phyloP scores from a whole-genome alignment of 2,329 filamentous ascomycete genomes.

The Piedraia hortae region DNA sequence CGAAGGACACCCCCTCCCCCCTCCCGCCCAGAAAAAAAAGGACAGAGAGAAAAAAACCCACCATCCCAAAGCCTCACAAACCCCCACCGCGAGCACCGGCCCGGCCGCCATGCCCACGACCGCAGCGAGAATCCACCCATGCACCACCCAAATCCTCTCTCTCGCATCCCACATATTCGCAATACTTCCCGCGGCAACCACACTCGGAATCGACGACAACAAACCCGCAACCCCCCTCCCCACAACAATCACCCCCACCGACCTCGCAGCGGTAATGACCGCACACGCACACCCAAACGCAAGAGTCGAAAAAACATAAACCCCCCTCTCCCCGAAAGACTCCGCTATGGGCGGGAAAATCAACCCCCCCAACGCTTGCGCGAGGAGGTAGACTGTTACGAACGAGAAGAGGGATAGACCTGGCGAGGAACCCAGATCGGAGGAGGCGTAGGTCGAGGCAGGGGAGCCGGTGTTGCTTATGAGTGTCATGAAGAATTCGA shows the following conservation, averaged over 20 bases:
- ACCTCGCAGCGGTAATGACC: slow-evolving; percentile 11
- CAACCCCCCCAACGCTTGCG: slow-evolving; percentile 15
- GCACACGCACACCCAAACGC: slow-evolving; percentile 13
- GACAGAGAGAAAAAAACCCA: too few relatives aligned
- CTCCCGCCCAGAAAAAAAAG: too few relatives aligned
- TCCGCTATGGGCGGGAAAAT: slow-evolving; percentile 16
- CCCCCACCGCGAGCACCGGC: slow-evolving; percentile 1
- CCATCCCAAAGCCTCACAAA: slow-evolving; percentile 3
- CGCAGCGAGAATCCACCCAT: slow-evolving; percentile 1
- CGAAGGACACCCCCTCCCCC: too few relatives aligned
- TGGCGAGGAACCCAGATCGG: slow-evolving; percentile 1
- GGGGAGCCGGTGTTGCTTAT: slow-evolving; percentile 4
- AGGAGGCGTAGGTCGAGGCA: slow-evolving; percentile 1
- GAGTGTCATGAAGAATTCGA: slow-evolving; percentile 5
- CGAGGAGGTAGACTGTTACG: slow-evolving; percentile 15
- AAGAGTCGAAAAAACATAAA: slow-evolving; percentile 13
- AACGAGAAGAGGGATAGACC: too few relatives aligned
- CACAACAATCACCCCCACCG: neutral
- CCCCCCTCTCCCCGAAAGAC: slow-evolving; percentile 12
- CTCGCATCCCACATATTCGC: slow-evolving; percentile 23
- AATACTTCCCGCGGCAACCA: slow-evolving; percentile 1
- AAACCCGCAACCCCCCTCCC: slow-evolving; percentile 1
- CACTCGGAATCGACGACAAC: slow-evolving; percentile 1
- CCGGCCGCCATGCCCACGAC: slow-evolving; percentile 1
- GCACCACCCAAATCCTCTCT: slow-evolving; percentile 18